phyloP scores from a whole-genome alignment of 768 basidiomycete genomes.

The Termitomyces sp. region DNA sequence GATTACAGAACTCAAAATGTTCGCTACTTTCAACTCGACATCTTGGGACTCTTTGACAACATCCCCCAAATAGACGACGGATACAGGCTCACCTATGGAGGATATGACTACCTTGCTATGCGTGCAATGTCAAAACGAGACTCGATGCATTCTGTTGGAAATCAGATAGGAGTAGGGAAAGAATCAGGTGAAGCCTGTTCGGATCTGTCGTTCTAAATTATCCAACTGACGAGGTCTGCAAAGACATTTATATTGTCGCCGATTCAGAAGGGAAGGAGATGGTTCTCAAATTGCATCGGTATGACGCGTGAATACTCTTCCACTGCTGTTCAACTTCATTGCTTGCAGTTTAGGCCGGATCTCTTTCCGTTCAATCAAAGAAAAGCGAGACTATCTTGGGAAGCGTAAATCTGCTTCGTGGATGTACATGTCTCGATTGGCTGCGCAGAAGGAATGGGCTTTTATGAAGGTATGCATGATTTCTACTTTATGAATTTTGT shows the following conservation, averaged over 20 bases:
- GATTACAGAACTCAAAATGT: constrained; percentile 93
- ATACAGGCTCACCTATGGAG: constrained; percentile 94
- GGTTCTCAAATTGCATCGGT: constrained; percentile 94
- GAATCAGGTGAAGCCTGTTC: constrained; percentile 66
- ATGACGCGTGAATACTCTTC: constrained; percentile 10
- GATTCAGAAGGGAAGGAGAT: constrained; percentile 79
- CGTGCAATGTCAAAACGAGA: constrained; percentile 88
- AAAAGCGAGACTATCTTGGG: constrained; percentile 93
- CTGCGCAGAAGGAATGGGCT: constrained; percentile 96
- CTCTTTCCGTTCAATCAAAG: constrained; percentile 94
- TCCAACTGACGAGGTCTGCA: not conserved
- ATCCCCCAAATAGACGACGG: constrained; percentile 76
- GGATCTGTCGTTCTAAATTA: not conserved
- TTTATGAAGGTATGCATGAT: constrained; percentile 82
- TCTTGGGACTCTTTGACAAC: not conserved
- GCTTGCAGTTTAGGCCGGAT: constrained; percentile 81
- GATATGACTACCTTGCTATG: constrained; percentile 96
- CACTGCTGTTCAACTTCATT: not conserved
- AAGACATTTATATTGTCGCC: constrained; percentile 89
- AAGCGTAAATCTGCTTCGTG: constrained; percentile 95
- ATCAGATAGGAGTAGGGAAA: constrained; percentile 98
- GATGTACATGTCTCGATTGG: constrained; percentile 98
- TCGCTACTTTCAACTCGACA: constrained; percentile 8
- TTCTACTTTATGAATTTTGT: not conserved
- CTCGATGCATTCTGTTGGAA: constrained; percentile 86